phyloP scores from a whole-genome alignment of 2,329 filamentous ascomycete genomes.

The Laburnicola sp. region DNA sequence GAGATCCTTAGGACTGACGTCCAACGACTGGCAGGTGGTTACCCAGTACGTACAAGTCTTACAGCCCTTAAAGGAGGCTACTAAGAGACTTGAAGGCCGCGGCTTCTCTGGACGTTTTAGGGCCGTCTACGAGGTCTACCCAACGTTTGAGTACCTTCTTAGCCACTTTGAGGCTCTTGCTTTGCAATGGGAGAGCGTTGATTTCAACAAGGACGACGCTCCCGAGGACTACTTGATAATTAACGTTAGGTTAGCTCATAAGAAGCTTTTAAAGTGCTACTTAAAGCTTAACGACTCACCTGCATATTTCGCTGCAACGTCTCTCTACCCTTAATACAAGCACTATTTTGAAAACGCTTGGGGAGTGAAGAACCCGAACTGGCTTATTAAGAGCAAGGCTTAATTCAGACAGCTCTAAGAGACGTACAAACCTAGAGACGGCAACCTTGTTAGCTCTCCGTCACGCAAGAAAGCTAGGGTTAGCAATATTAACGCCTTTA shows the following conservation, averaged over 20 bases:
- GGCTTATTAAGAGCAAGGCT: not conserved
- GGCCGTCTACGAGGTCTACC: conserved; percentile 1
- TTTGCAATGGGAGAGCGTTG: not conserved
- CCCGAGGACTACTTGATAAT: conserved; percentile 6
- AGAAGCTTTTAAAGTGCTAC: conserved; percentile 3
- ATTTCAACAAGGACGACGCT: conserved; percentile 4
- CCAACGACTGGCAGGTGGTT: not conserved
- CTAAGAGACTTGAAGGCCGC: no score
- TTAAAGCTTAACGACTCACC: not conserved
- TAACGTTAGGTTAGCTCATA: not conserved
- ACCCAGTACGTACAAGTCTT: conserved; percentile 4
- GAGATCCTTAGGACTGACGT: no score
- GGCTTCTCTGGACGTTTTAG: conserved; percentile 1
- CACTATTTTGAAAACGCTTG: not conserved
- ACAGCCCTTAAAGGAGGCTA: conserved; percentile 4
- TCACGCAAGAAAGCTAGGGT: not conserved
- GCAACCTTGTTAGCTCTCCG: not conserved
- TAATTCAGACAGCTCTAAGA: not conserved
- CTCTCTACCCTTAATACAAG: conserved; percentile 1
- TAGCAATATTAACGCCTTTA: no score
- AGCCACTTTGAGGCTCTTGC: not conserved
- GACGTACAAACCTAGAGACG: not conserved
- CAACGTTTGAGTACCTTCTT: conserved; percentile 3
- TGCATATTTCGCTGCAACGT: not conserved
- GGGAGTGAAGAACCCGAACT: not conserved